A percentile compares a stretch with the other conserved stretches of the same genome.
These are phyloP conservation scores for Venturia aucupariae DNA, from an alignment of 2,329 filamentous ascomycete genomes.

Conservation along the genomic window DNA sequence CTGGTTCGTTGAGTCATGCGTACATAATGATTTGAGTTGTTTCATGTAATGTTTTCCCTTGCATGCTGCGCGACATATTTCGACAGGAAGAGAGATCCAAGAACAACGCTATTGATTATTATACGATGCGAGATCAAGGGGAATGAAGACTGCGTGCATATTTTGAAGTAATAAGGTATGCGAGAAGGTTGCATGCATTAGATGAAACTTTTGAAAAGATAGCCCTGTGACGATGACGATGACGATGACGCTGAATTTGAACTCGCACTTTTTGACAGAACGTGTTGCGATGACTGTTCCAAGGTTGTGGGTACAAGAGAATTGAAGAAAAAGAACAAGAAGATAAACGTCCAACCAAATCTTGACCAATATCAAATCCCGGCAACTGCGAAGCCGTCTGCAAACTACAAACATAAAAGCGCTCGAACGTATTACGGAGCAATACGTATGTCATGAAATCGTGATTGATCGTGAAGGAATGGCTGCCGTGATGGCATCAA, in stretches of 20 bases:
- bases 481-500: not conserved
- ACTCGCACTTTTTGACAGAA: not conserved
- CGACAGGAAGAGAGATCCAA: not conserved
- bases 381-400: not conserved
- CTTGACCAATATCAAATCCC: not conserved
- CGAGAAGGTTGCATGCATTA: not conserved
- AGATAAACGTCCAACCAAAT: not conserved
- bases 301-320: not conserved
- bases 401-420: not conserved
- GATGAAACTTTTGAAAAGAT: not conserved
- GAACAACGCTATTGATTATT: constrained; percentile 1
- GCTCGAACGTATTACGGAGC: not conserved
- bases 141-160: not conserved
- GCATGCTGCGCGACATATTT: not conserved
- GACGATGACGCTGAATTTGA: not conserved
- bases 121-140: not conserved
- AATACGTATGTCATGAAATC: not conserved
- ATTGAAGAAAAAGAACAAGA: not conserved
- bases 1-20: not conserved
- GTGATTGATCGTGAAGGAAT: not conserved
- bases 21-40: not conserved
- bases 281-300: not conserved
- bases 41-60: not conserved
- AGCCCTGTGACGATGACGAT: not conserved
- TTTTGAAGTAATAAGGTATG: not conserved